Conservation (phyloP, 345 rosid species). For the Brassica carinata region DNA sequence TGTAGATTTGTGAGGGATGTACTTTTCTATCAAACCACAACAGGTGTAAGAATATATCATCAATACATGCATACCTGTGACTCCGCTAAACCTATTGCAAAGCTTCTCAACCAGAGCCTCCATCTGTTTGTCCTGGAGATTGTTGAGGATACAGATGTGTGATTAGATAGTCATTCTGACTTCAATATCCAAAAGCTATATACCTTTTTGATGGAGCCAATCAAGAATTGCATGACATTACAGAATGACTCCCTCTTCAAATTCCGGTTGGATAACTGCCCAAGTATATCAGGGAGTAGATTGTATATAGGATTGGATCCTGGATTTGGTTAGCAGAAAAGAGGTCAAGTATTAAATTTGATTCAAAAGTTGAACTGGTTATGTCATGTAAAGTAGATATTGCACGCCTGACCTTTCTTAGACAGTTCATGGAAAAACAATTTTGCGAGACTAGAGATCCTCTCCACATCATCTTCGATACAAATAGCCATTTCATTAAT, state of each 20-base stretch:
- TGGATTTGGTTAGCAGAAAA: constrained; percentile 41
- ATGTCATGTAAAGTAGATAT: constrained; percentile 6
- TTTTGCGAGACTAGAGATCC: constrained; percentile 90
- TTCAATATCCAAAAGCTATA: constrained; percentile 17
- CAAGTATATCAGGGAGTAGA: constrained; percentile 92
- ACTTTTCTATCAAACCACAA: background rate
- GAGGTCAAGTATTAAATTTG: constrained; percentile 27
- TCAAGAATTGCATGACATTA: constrained; percentile 94
- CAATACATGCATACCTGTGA: constrained; percentile 59
- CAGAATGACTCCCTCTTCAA: constrained; percentile 75
- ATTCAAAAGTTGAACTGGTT: constrained; percentile 4
- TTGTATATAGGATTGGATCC: constrained; percentile 97
- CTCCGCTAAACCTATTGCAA: constrained; percentile 93
- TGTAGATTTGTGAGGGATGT: constrained; percentile 9
- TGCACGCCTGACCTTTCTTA: constrained; percentile 70
- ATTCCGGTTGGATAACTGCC: constrained; percentile 75
- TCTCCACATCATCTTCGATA: constrained; percentile 81
- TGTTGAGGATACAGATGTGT: constrained; percentile 6
- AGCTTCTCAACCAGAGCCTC: constrained; percentile 97
- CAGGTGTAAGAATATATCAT: background rate
- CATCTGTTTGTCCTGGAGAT: constrained; percentile 90
- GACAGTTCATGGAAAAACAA: constrained; percentile 91
- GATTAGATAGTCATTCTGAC: constrained; percentile 27
- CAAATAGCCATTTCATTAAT: constrained; percentile 94
- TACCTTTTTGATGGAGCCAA: constrained; percentile 95